These are phyloP conservation scores for rapeseed (Brassica napus) DNA, from an alignment of 345 rosid genomes.

Conservation along the genomic window Da-Ae NC_063447.1:60864501-60865000, in stretches of 20 bases:
- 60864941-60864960: conserved; percentile 22
- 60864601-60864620: conserved; percentile 13
- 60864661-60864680: conserved; percentile 37
- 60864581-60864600: conserved; percentile 20
- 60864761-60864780: conserved; percentile 47
- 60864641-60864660: not conserved
- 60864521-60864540: not conserved
- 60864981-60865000: conserved; percentile 40
- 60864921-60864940: conserved; percentile 5
- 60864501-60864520: not conserved
- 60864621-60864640: no score
- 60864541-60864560: conserved; percentile 11
- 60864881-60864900: conserved; percentile 56
- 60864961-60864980: conserved; percentile 30
- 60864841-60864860: conserved; percentile 54
- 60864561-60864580: conserved; percentile 10
- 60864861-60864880: conserved; percentile 81
- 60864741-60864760: conserved; percentile 39
- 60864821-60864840: conserved; percentile 72
- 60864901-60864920: conserved; percentile 19
- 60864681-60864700: conserved; percentile 34
- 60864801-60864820: conserved; percentile 56
- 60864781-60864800: conserved; percentile 58
- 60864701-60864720: conserved; percentile 38
- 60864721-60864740: conserved; percentile 13